Conservation (phyloP, 2,329 filamentous ascomycete genomes). For the Sporothrix variecibatus region DNA sequence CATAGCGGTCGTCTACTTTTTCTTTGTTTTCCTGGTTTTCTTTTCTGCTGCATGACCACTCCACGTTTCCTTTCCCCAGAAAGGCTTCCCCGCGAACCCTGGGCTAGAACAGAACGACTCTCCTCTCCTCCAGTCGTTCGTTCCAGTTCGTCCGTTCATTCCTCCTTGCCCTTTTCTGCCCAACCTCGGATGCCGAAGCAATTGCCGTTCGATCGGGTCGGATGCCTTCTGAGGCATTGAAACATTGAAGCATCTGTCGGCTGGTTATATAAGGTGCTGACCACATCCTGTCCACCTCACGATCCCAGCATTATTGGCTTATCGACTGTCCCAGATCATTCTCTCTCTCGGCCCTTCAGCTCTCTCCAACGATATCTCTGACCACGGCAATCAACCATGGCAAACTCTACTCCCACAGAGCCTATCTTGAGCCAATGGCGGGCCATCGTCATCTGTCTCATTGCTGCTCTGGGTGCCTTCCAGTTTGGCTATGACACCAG, state of each 20-base stretch:
- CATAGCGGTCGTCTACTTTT: not conserved
- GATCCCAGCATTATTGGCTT: not conserved
- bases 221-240: not conserved
- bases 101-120: not conserved
- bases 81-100: not conserved
- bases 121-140: not conserved
- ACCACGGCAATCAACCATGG: not conserved
- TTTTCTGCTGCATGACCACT: not conserved
- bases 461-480: conserved; percentile 9
- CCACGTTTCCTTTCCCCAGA: not conserved
- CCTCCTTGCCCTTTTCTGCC: not conserved
- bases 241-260: not conserved
- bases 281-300: not conserved
- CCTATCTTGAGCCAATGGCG: conserved; percentile 13
- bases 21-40: not conserved
- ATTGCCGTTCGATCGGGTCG: not conserved
- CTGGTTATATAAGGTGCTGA: conserved; percentile 2
- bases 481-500: conserved; percentile 20
- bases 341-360: not conserved
- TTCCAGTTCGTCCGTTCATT: not conserved
- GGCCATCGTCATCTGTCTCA: conserved; percentile 14
- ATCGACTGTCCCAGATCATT: not conserved
- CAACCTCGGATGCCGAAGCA: not conserved
- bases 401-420: not conserved
- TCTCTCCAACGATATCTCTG: not conserved